Evolutionary conservation across 441 rosid genomes (phyloP).

Genomic region (Breynia disticha): DNA sequence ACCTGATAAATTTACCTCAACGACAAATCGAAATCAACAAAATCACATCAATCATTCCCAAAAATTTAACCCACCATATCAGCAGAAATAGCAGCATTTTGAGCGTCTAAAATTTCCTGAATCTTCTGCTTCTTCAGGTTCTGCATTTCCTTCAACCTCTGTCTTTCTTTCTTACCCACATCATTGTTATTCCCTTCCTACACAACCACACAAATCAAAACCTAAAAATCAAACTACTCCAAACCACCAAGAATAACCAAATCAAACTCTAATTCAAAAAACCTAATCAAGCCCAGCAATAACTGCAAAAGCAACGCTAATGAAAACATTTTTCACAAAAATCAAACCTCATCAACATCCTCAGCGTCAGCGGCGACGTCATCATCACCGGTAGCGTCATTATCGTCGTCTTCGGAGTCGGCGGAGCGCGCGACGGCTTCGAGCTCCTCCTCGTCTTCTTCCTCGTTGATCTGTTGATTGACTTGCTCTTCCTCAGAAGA

Average conservation of each 20-base stretch:
- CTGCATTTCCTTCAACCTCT: slow-evolving; percentile 82
- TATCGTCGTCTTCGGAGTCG: slow-evolving; percentile 51
- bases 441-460: slow-evolving; percentile 87
- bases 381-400: slow-evolving; percentile 26
- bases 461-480: slow-evolving; percentile 62
- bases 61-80: slow-evolving; percentile 53
- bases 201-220: neutral
- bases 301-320: slow-evolving; percentile 3
- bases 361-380: slow-evolving; percentile 27
- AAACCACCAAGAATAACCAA: too few relatives aligned
- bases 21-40: neutral
- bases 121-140: slow-evolving; percentile 77
- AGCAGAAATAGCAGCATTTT: slow-evolving; percentile 91
- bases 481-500: slow-evolving; percentile 60
- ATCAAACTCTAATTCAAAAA: neutral
- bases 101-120: slow-evolving; percentile 82
- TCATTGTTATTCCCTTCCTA: slow-evolving; percentile 49
- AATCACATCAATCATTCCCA: neutral
- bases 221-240: neutral
- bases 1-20: neutral
- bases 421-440: slow-evolving; percentile 95
- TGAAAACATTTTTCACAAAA: neutral
- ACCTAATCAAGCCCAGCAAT: slow-evolving; percentile 6
- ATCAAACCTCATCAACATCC: slow-evolving; percentile 43
- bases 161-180: slow-evolving; percentile 80